Conservation (phyloP, 2,329 filamentous ascomycete species). For the Macrophomina tecta region DNA sequence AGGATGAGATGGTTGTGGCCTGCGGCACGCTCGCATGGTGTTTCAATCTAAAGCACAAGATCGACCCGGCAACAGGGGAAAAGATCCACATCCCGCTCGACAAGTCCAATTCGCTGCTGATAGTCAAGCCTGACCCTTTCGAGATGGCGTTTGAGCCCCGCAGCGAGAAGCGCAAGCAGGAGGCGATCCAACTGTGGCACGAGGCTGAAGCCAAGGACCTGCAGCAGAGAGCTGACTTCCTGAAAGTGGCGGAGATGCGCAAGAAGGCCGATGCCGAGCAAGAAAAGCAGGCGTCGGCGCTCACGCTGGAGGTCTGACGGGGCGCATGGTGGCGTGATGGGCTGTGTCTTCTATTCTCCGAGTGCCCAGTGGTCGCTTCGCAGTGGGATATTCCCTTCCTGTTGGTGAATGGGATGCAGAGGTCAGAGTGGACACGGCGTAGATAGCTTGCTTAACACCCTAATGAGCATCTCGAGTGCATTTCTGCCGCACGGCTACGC, state of each 20-base stretch:
- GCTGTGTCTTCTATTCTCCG: background rate
- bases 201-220: conserved; percentile 45
- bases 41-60: conserved; percentile 57
- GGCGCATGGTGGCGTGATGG: too few species aligned
- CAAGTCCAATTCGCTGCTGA: conserved; percentile 62
- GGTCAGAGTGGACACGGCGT: conserved; percentile 5
- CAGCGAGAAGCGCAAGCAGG: conserved; percentile 46
- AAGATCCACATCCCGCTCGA: conserved; percentile 53
- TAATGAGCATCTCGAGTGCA: background rate
- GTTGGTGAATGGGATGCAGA: background rate
- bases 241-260: conserved; percentile 32
- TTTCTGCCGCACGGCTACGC: background rate
- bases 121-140: conserved; percentile 63
- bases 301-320: background rate
- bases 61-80: conserved; percentile 48
- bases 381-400: background rate
- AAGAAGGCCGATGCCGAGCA: background rate
- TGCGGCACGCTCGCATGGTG: conserved; percentile 58
- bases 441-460: background rate
- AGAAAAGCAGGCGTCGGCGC: conserved; percentile 1
- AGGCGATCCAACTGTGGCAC: conserved; percentile 42
- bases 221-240: conserved; percentile 44
- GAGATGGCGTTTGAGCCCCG: conserved; percentile 61
- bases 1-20: conserved; percentile 59
- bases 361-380: background rate